Percentiles rank a stretch among this genome's conserved stretches.
Evolutionary conservation across 495 filamentous ascomycete species (phyloP).

Genomic region (Paragyromitra xinjiangensis): DNA sequence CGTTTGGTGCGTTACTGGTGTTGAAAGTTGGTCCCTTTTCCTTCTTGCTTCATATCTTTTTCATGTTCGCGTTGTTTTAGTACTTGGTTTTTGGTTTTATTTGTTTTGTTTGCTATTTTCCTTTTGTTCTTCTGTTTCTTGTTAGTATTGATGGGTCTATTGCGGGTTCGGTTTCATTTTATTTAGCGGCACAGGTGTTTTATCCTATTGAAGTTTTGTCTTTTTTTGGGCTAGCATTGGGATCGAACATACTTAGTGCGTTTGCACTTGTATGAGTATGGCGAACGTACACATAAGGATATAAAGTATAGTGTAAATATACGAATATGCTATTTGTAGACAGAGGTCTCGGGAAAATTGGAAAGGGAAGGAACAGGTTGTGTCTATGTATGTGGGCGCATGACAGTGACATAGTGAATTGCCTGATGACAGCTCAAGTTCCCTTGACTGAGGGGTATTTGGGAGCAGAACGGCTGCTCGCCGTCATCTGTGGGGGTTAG

Average conservation of each 20-base stretch:
- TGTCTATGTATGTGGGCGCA: neutral
- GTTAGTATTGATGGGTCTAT: constrained; percentile 16
- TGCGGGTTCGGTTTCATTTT: neutral
- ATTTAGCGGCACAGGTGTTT: constrained; percentile 16
- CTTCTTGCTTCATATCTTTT: constrained; percentile 8
- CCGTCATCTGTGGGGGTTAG: neutral
- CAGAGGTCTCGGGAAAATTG: neutral
- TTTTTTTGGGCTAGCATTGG: constrained; percentile 9
- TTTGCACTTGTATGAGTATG: constrained; percentile 14
- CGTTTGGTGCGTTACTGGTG: constrained; percentile 43
- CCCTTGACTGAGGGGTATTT: neutral
- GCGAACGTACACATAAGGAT: neutral
- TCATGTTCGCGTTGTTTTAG: neutral
- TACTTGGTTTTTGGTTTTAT: neutral
- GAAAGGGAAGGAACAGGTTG: neutral
- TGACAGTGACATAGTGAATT: constrained; percentile 1
- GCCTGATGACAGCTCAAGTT: neutral
- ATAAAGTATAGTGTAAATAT: constrained; percentile 5
- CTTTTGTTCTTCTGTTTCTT: neutral
- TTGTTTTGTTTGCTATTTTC: neutral
- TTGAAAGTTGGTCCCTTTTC: constrained; percentile 23
- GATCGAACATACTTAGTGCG: constrained; percentile 11
- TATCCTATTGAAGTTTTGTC: neutral
- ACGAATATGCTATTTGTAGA: neutral
- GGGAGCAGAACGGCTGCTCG: neutral